Conservation (phyloP, 2,329 filamentous ascomycete species). For the Xylaria sp. region DNA sequence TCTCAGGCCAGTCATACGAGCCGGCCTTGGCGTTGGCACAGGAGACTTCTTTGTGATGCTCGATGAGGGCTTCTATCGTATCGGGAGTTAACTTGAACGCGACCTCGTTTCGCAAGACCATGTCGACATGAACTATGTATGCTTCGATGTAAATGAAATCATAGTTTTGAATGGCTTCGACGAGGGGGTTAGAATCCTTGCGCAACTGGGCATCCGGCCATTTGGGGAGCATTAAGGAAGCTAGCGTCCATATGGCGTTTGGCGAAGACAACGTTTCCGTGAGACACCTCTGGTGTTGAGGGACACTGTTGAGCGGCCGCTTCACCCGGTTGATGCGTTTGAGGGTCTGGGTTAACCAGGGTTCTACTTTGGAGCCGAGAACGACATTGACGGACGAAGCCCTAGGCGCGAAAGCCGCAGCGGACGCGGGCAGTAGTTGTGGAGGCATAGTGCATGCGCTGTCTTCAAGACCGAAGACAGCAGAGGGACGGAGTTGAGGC, state of each 20-base stretch:
- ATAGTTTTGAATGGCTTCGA: conserved; percentile 91
- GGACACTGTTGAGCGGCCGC: conserved; percentile 94
- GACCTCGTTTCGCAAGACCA: conserved; percentile 96
- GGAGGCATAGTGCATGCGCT: conserved; percentile 73
- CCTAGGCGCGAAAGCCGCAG: conserved; percentile 92
- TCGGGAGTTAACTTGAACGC: conserved; percentile 97
- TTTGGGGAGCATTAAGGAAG: conserved; percentile 91
- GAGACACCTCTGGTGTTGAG: conserved; percentile 93
- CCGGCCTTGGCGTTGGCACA: conserved; percentile 86
- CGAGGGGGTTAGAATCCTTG: conserved; percentile 79
- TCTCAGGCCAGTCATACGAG: conserved; percentile 95
- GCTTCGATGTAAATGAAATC: conserved; percentile 93
- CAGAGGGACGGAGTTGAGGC: conserved; percentile 29
- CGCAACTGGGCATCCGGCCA: conserved; percentile 83
- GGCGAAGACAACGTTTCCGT: conserved; percentile 90
- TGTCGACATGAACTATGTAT: conserved; percentile 98
- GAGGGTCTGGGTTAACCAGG: conserved; percentile 94
- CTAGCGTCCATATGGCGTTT: conserved; percentile 93
- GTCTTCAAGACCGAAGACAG: conserved; percentile 12
- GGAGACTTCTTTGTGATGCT: conserved; percentile 96
- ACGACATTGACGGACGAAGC: conserved; percentile 92
- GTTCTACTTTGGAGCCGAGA: conserved; percentile 87
- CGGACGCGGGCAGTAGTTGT: conserved; percentile 91
- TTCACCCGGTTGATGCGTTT: conserved; percentile 98
- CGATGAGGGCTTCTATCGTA: conserved; percentile 89